A percentile compares a stretch with the other conserved stretches of the same genome.
Conservation (phyloP, 1,284 basidiomycete genomes). For the Takashimella tepidaria region DNA sequence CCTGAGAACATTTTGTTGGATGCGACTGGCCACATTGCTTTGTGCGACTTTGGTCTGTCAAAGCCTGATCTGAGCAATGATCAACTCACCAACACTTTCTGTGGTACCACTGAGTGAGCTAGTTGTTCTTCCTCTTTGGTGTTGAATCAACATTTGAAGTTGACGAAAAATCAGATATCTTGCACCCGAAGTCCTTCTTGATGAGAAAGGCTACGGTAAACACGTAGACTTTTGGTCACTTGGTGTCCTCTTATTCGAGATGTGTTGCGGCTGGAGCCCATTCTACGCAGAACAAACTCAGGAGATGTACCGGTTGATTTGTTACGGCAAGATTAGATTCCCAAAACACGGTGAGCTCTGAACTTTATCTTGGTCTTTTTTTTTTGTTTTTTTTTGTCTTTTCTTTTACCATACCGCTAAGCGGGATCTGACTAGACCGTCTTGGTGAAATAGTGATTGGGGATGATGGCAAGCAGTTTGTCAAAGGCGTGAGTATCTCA, state of each 20-base stretch:
- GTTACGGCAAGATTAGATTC: constrained; percentile 93
- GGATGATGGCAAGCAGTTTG: constrained; percentile 98
- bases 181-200: constrained; percentile 96
- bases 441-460: constrained; percentile 62
- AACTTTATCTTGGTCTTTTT: background rate
- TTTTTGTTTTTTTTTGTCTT: background rate
- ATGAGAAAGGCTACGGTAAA: constrained; percentile 98
- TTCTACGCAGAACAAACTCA: constrained; percentile 99
- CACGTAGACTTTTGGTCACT: constrained; percentile 99
- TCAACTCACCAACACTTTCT: constrained; percentile 96
- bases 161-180: constrained; percentile 81
- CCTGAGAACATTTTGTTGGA: constrained; percentile 96
- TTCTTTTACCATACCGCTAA: background rate
- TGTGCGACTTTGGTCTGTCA: constrained; percentile 95
- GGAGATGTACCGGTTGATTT: constrained; percentile 99
- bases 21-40: constrained; percentile 91
- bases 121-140: too few relatives aligned
- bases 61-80: constrained; percentile 92
- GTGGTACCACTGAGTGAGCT: constrained; percentile 79
- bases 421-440: constrained; percentile 6
- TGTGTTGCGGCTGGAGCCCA: constrained; percentile 99
- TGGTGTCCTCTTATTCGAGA: constrained; percentile 86
- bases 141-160: constrained; percentile 18
- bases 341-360: constrained; percentile 63
- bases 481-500: constrained; percentile 86